phyloP scores from a whole-genome alignment of 768 basidiomycete genomes.

The Tulasnella sp. region DNA sequence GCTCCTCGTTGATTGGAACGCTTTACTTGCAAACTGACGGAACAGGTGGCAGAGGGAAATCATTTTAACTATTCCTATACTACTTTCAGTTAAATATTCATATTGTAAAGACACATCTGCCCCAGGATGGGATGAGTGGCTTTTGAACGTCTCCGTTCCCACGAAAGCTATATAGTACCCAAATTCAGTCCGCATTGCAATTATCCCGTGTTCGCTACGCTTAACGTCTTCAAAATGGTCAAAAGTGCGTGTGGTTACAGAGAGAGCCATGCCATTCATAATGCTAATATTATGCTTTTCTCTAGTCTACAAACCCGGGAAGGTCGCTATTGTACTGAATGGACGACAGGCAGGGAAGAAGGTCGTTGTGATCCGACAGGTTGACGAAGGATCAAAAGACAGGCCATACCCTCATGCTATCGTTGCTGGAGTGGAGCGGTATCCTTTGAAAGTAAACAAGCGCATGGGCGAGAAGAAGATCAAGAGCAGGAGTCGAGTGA shows the following conservation, averaged over 20 bases:
- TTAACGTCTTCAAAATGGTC: conserved; percentile 28
- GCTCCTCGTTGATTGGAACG: too few species aligned
- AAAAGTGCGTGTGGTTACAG: conserved; percentile 24
- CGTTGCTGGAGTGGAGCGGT: conserved; percentile 96
- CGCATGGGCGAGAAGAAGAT: conserved; percentile 97
- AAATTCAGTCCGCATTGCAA: conserved; percentile 6
- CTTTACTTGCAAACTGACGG: too few species aligned
- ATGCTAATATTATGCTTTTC: too few species aligned
- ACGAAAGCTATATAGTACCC: conserved; percentile 13
- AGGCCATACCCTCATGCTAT: conserved; percentile 95
- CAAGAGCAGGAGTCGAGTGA: conserved; percentile 87
- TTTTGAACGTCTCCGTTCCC: too few species aligned
- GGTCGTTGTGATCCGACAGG: conserved; percentile 96
- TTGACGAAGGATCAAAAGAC: conserved; percentile 94
- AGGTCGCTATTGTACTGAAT: conserved; percentile 96
- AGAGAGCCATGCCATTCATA: too few species aligned
- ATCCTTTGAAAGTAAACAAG: conserved; percentile 95
- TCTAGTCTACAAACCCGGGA: conserved; percentile 89
- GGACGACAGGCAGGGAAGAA: conserved; percentile 99
- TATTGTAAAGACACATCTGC: too few species aligned
- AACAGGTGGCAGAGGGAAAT: too few species aligned
- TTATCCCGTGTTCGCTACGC: conserved; percentile 23
- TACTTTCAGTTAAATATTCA: too few species aligned
- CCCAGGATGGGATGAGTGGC: too few species aligned
- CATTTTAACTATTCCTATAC: too few species aligned